A percentile compares a stretch with the other conserved stretches of the same genome.
Conservation (phyloP, 495 filamentous ascomycete species). For the Jackrogersella minutella region DNA sequence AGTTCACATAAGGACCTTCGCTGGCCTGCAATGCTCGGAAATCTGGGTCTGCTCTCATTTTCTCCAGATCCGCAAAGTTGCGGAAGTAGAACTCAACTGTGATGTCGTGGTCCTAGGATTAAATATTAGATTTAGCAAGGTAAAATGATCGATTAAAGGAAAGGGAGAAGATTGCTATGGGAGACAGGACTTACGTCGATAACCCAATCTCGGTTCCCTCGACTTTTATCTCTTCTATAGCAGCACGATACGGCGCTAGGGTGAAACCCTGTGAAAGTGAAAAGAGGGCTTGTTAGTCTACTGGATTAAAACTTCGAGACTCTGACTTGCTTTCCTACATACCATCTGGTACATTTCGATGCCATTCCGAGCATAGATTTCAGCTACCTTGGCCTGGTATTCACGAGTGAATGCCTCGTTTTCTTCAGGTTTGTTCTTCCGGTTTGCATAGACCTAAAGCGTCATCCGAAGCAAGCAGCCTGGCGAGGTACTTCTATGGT, state of each 20-base stretch:
- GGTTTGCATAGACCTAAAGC: conserved; percentile 10
- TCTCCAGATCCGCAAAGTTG: conserved; percentile 11
- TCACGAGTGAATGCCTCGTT: conserved; percentile 16
- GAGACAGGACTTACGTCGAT: conserved; percentile 9
- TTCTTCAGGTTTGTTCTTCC: conserved; percentile 2
- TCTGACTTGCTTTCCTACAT: neutral
- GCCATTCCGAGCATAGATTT: conserved; percentile 3
- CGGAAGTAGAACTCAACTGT: conserved; percentile 25
- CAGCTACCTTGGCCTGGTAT: conserved; percentile 5
- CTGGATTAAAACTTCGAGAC: neutral
- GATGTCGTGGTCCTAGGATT: conserved; percentile 15
- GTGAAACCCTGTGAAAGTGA: neutral
- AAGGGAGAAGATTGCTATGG: neutral
- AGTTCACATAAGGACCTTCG: conserved; percentile 13
- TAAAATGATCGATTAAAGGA: neutral
- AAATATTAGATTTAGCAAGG: neutral
- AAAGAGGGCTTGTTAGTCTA: neutral
- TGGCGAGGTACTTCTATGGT: neutral
- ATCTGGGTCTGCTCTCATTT: conserved; percentile 1
- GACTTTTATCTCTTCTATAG: conserved; percentile 13
- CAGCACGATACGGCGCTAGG: neutral
- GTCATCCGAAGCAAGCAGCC: conserved; percentile 6
- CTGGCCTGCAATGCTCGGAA: neutral
- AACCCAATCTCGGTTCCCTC: conserved; percentile 4
- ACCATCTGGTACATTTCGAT: conserved; percentile 21